Base-by-base conservation (phyloP, 495 filamentous ascomycete species). In the Talaromyces ruber region DNA sequence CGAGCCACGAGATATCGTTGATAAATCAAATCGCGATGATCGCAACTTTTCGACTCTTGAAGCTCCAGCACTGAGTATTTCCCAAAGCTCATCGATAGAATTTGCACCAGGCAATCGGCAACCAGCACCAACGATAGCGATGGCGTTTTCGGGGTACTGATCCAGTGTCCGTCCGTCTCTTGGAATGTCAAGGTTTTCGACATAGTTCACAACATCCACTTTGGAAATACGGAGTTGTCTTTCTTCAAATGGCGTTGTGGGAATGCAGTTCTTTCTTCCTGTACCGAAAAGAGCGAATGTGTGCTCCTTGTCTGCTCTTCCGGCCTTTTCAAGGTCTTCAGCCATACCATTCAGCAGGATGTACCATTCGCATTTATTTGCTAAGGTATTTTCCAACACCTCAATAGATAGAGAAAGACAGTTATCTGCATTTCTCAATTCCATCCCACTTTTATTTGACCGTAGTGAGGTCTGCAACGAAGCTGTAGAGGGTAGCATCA, bases 321-420 rank as follows among this genome's bases (percentile, higher is more conserved):
- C 39, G 7, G 54, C 26, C 45, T 65, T 59, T 12, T 18, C 39
- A 3, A 74, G 64, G 39, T 74, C 67, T 3, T 63, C 54, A 8
- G 70, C 68, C 11, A 74, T 28, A n/a, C 64, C 60, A 25, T 62
- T 60, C 3, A 74, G 58, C 16, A 75, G 62, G 14, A 18, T 64
- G 34, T 66, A 72, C 73, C 73, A 75, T 61, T 76, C 70, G 39
- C 71, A 76, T 9, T 67, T 61, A 16, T 68, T 66, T n/a, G 69
- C 66, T 6, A 76, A 65, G 32, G 70, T 71, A n/a, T 62, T 69
- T 25, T 45, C 66, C 30, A 73, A 60, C n/a, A 67, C 29, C 60
- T 74, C 72, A 6, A 68, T 64, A 29, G 69, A 65, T 9, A 76
- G 70, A 1, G 66, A 63, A 6, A 58, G 65, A 18, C 18, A 24